phyloP scores from a whole-genome alignment of 331 rosid genomes.

The Pyracantha coccinea region DNA sequence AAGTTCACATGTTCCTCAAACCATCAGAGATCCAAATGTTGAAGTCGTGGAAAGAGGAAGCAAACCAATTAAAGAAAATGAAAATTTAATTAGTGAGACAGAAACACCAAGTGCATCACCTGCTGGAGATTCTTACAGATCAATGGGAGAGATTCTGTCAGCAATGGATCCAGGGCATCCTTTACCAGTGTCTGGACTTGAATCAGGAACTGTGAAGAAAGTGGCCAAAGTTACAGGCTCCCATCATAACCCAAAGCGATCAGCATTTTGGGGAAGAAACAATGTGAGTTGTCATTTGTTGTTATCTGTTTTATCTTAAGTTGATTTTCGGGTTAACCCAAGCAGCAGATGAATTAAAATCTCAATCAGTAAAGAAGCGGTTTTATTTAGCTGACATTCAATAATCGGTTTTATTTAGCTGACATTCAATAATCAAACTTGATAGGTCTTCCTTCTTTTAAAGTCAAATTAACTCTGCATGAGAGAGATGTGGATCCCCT shows the following conservation, averaged over 20 bases:
- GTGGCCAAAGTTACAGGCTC: constrained; percentile 50
- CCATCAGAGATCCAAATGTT: constrained; percentile 31
- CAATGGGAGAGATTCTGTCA: constrained; percentile 86
- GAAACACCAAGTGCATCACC: constrained; percentile 53
- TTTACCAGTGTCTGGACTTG: constrained; percentile 37
- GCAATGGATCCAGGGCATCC: constrained; percentile 65
- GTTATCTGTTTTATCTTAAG: not conserved
- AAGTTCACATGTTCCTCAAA: constrained; percentile 32
- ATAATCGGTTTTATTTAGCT: too few relatives aligned
- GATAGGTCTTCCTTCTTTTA: not conserved
- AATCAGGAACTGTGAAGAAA: constrained; percentile 55
- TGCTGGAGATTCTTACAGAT: constrained; percentile 58
- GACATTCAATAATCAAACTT: not conserved
- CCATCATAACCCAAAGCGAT: constrained; percentile 53
- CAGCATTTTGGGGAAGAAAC: constrained; percentile 97
- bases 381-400: not conserved
- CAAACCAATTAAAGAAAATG: constrained; percentile 48
- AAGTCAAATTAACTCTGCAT: not conserved
- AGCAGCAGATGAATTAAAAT: not conserved
- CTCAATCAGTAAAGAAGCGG: not conserved
- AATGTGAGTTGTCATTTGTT: constrained; percentile 50
- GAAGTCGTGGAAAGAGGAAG: constrained; percentile 45
- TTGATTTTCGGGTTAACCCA: not conserved
- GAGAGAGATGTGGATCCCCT: not conserved
- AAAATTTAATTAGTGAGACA: constrained; percentile 39